A percentile compares a stretch with the other conserved stretches of the same genome.
phyloP scores from a whole-genome alignment of 495 filamentous ascomycete species.

The Penicillium arizonense region DNA sequence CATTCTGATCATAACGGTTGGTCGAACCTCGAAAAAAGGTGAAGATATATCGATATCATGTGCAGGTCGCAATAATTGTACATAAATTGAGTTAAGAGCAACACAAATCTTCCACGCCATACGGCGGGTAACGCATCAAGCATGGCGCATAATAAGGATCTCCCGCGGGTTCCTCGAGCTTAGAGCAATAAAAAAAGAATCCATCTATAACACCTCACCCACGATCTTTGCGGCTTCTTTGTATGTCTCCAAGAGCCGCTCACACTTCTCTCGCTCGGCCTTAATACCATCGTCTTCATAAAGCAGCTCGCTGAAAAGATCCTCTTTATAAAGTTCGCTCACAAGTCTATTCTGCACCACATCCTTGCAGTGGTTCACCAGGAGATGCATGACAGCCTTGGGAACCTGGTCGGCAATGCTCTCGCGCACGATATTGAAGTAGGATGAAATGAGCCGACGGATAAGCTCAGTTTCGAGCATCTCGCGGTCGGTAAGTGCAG shows the following conservation, averaged over 20 bases:
- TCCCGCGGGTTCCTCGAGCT: not conserved
- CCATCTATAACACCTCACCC: conserved; percentile 79
- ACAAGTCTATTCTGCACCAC: conserved; percentile 96
- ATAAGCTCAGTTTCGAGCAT: conserved; percentile 97
- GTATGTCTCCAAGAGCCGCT: conserved; percentile 90
- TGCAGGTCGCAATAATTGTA: conserved; percentile 25
- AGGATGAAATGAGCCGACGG: conserved; percentile 90
- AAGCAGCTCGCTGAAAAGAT: conserved; percentile 86
- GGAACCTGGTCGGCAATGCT: conserved; percentile 97
- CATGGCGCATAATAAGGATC: conserved; percentile 1
- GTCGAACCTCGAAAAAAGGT: not conserved
- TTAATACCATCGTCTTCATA: conserved; percentile 98
- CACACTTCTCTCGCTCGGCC: conserved; percentile 96
- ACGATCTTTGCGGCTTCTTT: conserved; percentile 97
- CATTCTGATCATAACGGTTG: not conserved
- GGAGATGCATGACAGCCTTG: conserved; percentile 97
- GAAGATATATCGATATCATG: conserved; percentile 19
- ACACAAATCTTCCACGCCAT: not conserved
- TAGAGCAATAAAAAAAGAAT: not conserved
- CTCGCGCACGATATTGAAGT: conserved; percentile 98
- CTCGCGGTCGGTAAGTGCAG: conserved; percentile 90
- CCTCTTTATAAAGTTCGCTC: conserved; percentile 91
- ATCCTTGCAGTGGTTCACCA: conserved; percentile 97
- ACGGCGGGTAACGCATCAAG: not conserved
- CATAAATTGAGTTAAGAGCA: conserved; percentile 14